Percentiles rank a stretch among this genome's conserved stretches.
Conservation (phyloP, 2,329 filamentous ascomycete species). For the Talaromyces piceae region DNA sequence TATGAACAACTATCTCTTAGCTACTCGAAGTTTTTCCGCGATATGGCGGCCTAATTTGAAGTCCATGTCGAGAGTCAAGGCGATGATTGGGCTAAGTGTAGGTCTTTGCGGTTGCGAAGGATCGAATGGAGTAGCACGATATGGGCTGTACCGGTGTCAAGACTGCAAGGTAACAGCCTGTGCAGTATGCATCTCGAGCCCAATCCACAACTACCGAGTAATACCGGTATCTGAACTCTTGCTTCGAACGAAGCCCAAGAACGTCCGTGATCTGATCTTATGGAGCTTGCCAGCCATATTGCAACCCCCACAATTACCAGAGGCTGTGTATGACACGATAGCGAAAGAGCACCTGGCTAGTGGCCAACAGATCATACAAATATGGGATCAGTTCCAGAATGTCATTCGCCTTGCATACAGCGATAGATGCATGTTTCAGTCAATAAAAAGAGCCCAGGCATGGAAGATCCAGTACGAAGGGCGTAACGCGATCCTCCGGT, state of each 20-base stretch:
- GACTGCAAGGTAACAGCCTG: slow-evolving; percentile 52
- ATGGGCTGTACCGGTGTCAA: slow-evolving; percentile 41
- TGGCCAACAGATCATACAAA: slow-evolving; percentile 12
- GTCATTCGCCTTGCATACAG: slow-evolving; percentile 20
- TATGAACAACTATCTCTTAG: slow-evolving; percentile 10
- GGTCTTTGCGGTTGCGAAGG: slow-evolving; percentile 55
- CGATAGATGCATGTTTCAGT: slow-evolving; percentile 22
- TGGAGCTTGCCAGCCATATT: slow-evolving; percentile 32
- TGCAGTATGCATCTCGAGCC: slow-evolving; percentile 47
- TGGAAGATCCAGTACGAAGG: slow-evolving; percentile 28
- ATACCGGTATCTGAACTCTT: slow-evolving; percentile 13
- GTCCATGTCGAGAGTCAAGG: slow-evolving; percentile 15
- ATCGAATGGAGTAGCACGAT: slow-evolving; percentile 29
- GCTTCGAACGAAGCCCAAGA: slow-evolving; percentile 31
- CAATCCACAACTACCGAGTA: slow-evolving; percentile 39
- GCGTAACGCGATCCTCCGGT: slow-evolving; percentile 16
- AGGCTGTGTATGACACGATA: slow-evolving; percentile 1
- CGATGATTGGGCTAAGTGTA: slow-evolving; percentile 26
- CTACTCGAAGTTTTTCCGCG: slow-evolving; percentile 12
- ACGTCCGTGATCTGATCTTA: slow-evolving; percentile 41
- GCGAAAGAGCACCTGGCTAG: not conserved
- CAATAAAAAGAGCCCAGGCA: slow-evolving; percentile 21
- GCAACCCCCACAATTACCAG: slow-evolving; percentile 1
- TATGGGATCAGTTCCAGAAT: slow-evolving; percentile 29
- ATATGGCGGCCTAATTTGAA: slow-evolving; percentile 2